Base-by-base conservation (phyloP, 805 yeast genomes). In the Ogataea thermomethanolica region DNA sequence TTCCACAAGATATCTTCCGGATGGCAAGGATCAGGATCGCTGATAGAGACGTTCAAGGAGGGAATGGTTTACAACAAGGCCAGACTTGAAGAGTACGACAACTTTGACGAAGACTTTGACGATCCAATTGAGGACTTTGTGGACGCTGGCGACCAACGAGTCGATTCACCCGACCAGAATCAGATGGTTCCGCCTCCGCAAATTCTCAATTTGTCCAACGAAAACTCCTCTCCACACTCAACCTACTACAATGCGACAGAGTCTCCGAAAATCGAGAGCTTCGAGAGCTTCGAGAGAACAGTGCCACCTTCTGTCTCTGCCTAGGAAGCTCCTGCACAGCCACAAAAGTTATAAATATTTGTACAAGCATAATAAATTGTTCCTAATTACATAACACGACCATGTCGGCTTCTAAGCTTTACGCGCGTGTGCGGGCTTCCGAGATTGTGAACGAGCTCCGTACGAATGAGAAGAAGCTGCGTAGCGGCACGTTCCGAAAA, bases 391-490 rank as follows among this genome's bases (percentile, higher is more conserved):
- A 17, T 29, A 11, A 29, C n/a, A 7, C 17, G 7, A 9, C 13
- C 3, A 58, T 58, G 62, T 55, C 53, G 22, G 59, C 58, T 27
- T 43, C 57, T 6, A 60, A 54, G 35, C 36, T 58, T 3, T 60
- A 56, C 40, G 46, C 54, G 24, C 46, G 55, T 34, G 37, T 52
- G 21, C 61, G 59, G 28, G 61, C 64, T 2, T 43, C 56, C 3
- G 69, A 65, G 37, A 41, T 65, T 2, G 38, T 48, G 8, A 43
- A 50, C 10, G 70, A 65, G 37, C 49, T 63, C 13, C 48, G 45
- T 12, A 53, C 50, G 10, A 51, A 66, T 21, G 67, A 65, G 44
- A 71, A 67, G 55, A 70, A 69, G 50, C 51, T 64, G 13, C 66
- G 61, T 37, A 50, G 63, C 3, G 55, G 58, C 17, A 56, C 51